Evolutionary conservation across 176 grass and related monocot species (phyloP).

Genomic region (Oropetium thomaeum): DNA sequence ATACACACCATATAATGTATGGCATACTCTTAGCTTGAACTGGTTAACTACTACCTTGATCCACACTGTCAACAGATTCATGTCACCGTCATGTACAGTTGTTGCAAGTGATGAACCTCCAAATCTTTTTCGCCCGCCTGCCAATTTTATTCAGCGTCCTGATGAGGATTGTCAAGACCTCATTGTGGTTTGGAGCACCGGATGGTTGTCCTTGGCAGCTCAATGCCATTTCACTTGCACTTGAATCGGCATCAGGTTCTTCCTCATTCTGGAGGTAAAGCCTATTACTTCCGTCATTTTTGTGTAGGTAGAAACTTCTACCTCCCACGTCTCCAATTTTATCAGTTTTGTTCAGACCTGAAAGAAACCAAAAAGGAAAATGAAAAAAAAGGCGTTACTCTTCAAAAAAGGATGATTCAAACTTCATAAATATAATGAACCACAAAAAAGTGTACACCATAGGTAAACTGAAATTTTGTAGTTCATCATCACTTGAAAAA

Average conservation of each 20-base stretch:
- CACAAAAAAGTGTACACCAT: neutral
- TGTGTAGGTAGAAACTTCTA: constrained; percentile 80
- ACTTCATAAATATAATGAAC: neutral
- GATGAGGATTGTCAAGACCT: constrained; percentile 29
- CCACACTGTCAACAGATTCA: neutral
- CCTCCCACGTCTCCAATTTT: constrained; percentile 80
- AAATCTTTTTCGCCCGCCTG: constrained; percentile 25
- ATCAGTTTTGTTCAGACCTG: constrained; percentile 80
- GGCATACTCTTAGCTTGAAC: neutral
- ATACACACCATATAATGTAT: neutral
- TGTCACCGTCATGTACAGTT: constrained; percentile 36
- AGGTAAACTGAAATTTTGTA: constrained; percentile 16
- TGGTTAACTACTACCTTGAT: neutral
- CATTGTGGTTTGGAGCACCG: neutral
- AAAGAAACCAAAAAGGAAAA: too few species aligned
- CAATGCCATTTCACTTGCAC: neutral
- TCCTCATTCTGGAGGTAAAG: constrained; percentile 29
- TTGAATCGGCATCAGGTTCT: constrained; percentile 17
- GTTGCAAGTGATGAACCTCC: constrained; percentile 42
- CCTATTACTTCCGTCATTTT: constrained; percentile 33
- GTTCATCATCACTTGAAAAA: neutral
- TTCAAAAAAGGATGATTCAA: neutral
- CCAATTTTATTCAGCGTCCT: constrained; percentile 38
- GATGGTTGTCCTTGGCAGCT: neutral
- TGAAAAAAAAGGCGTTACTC: neutral